Base-by-base conservation (phyloP, 2,329 filamentous ascomycete species). In the Zymoseptoria tritici region DNA sequence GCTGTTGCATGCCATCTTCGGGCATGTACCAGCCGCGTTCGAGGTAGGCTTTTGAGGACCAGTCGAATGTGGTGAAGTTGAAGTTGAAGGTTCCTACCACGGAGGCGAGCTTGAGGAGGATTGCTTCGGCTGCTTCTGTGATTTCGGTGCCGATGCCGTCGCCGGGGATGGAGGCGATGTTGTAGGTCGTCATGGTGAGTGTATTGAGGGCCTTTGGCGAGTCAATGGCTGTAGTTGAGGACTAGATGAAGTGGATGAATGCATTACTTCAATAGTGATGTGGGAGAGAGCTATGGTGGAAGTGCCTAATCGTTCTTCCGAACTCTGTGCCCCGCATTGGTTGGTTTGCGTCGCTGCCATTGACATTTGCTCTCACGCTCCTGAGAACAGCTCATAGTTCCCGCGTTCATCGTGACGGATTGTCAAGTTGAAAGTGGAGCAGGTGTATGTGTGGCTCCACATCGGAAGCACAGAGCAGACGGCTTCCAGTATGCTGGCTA, bases 101-200 rank as follows among this genome's bases (percentile, higher is more conserved):
- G 22, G 73, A 66, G n/a, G 78, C 73, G 21, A 83, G 73, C 54
- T 75, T 77, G 59, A 76, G 71, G 16, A 82, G 67, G 19, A 78
- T 77, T 64, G 78, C 68, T 8, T 80, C 76, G 3, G 83, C 80
- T 2, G 83, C 83, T 26, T 79, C 75, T 31, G 86, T 79, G n/a
- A 87, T 84, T 70, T 87, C 84, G 1, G 78, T 77, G 26, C 85
- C 84, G 55, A 88, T 86, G 24, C 85, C 83, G 68, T 87, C 83
- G 13, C 82, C 83, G 7, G 85, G 81, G 62, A 87, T 85, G 57
- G 60, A 64, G 57, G 66, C 63, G 42, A 68, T 65, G 36, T 64
- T 64, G 60, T 66, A 68, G 9, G 62, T 64, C 22, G 59, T 57
- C 56, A 57, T 62, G 42, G n/a, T 55, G 31, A 56, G 31, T 57